Base-by-base conservation (phyloP, 2,329 filamentous ascomycete genomes). In the Aureobasidium sp. region DNA sequence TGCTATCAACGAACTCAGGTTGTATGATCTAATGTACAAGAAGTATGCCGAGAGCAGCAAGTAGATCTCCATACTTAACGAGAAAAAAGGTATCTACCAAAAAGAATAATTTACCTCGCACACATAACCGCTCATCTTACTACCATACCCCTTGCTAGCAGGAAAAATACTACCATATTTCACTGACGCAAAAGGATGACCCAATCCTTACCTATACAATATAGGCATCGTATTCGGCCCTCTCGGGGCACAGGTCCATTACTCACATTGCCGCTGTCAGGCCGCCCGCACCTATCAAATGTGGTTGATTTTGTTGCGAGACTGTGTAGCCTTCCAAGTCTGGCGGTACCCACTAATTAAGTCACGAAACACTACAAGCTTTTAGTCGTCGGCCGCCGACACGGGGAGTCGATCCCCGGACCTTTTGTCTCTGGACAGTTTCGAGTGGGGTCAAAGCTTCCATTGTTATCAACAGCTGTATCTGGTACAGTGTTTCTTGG, bases 1-100 rank as follows among this genome's bases (percentile, higher is more conserved):
- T 72, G 77, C 77, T 11, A 67, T 66, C 62, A 62, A 76, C 47
- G 78, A 80, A 63, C 42, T 79, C 34, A 68, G 73, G 62, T 42
- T 72, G 34, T 70, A 67, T 61, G 67, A 71, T 53, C 61, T 70
- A 67, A 68, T 72, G 67, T 70, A 68, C 53, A 21, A 62, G 49
- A 65, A 64, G 62, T 68, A 54, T 34, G 59, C 48, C 27, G 59
- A 59, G 45, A 39, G 27, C 45, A 59, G 45, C 36, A 36, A 59
- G 21, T 59, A 42, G 13, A 21, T n/a, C 14, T 14, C 27, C 11
- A 30, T 7, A 30, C 7, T 25, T 25, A 45, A 45, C 13, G 9
- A 29, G 25, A 5, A 45, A 45, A 45, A 30, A 30, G 7, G 7
- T 8, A 30, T 30, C 7, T 8, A 30, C 30, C 30, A 30, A 4